Base-by-base conservation (phyloP, 495 filamentous ascomycete genomes). In the Antarctomyces pellizariae region DNA sequence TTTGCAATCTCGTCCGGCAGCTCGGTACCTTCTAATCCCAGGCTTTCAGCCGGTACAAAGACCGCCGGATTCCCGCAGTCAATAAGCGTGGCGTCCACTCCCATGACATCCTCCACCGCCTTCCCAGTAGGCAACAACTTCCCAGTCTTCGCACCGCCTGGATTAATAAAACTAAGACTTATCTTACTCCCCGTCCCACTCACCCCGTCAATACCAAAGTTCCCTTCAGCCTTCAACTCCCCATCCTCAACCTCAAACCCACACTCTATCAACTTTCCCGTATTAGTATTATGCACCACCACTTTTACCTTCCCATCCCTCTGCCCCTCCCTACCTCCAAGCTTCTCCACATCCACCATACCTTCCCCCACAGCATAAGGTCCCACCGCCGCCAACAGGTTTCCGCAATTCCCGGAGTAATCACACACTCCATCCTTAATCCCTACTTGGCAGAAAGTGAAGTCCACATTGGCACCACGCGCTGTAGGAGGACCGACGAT, bases 391-490 rank as follows among this genome's bases (percentile, higher is more conserved):
- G 57, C 53, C 0, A 48, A 60, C 70, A 79, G 75, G 35, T 78
- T 79, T 5, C 74, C 74, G 36, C 73, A 79, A 39, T 76, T 79
- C 7, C 69, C 64, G 1, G 62, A 64, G 32, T 63, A 59, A 42
- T 79, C 72, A 2, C 78, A 51, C 8, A 46, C 40, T 5, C 44
- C 48, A 30, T 65, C 57, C 22, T 52, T 52, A 28, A 79, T 54
- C 0, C 71, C 71, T 1, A 79, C 54, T 13, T 68, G 64, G 2
- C 69, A 62, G 33, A 79, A 79, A 0, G 71, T 78, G 36, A 70
- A 79, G 26, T 79, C 72, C 10, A 78, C 50, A 29, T 78, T 69
- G 0, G 62, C 62, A 23, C 63, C 61, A 0, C 26, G 36, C 16
- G 54, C 53, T 0, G 36, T 30, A 3, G 62, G 53, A 1, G 42